phyloP scores from a whole-genome alignment of 164 flowering plant species.

The Vitis rotundifolia region DNA sequence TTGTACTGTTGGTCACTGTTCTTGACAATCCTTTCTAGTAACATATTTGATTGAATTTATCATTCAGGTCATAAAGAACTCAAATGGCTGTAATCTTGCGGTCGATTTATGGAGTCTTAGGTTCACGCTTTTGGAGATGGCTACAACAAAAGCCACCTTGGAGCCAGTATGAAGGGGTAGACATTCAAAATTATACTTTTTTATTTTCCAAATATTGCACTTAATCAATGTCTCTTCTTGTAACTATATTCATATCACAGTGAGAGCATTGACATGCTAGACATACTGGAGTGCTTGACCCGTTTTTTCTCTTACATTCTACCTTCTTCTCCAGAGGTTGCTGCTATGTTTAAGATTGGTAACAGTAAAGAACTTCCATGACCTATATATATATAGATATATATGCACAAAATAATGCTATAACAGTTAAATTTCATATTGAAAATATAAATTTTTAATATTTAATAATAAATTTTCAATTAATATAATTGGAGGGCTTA shows the following conservation, averaged over 20 bases:
- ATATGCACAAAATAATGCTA: too few species aligned
- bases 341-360: conserved; percentile 95
- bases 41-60: not conserved
- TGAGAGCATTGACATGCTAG: not conserved
- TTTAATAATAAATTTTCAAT: too few species aligned
- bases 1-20: not conserved
- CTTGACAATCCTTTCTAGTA: not conserved
- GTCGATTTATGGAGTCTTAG: conserved; percentile 76
- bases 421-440: too few species aligned
- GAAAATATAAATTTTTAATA: too few species aligned
- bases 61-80: conserved; percentile 48
- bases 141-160: conserved; percentile 68
- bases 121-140: conserved; percentile 68
- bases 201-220: too few species aligned
- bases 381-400: too few species aligned
- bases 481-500: too few species aligned
- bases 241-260: not conserved
- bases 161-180: conserved; percentile 57
- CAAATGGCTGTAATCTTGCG: conserved; percentile 53
- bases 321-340: conserved; percentile 42
- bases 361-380: conserved; percentile 96
- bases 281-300: not conserved
- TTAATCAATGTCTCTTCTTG: not conserved
- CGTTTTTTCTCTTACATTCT: not conserved
- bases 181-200: not conserved